phyloP scores from a whole-genome alignment of 768 basidiomycete genomes.

The Lactifluus subvellereus region DNA sequence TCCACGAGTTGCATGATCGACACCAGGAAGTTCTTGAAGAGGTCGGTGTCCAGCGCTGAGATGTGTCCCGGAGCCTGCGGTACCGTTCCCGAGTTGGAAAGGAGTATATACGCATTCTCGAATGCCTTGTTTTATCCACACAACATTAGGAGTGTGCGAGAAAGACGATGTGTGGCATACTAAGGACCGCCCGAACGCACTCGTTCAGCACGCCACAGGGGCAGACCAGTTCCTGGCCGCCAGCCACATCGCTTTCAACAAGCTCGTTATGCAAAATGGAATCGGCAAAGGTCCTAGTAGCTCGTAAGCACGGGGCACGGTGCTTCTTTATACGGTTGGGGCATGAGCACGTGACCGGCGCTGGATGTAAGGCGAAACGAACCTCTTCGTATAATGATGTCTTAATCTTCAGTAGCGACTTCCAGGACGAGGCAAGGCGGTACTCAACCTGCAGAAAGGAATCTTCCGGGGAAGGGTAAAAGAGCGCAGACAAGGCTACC shows the following conservation, averaged over 20 bases:
- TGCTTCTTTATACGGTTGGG: neutral
- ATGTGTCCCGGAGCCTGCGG: neutral
- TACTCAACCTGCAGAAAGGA: neutral
- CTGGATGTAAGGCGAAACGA: too few relatives aligned
- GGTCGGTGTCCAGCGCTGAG: conserved; percentile 4
- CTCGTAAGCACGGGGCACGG: neutral
- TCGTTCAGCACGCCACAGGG: conserved; percentile 8
- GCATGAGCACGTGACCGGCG: neutral
- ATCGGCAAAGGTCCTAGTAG: conserved; percentile 1
- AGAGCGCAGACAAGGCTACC: neutral
- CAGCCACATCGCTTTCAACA: neutral
- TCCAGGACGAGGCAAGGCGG: conserved; percentile 12
- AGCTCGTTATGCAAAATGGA: conserved; percentile 10
- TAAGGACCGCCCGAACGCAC: neutral
- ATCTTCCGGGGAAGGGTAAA: neutral
- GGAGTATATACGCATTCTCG: conserved; percentile 1
- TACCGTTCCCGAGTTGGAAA: conserved; percentile 2
- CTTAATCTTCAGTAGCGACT: conserved; percentile 5
- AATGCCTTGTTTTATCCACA: neutral
- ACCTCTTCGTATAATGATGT: conserved; percentile 10
- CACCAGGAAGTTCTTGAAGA: conserved; percentile 7
- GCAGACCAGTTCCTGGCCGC: neutral
- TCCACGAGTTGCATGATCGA: conserved; percentile 9
- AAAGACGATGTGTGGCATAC: neutral
- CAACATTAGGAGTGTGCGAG: too few relatives aligned